Evolutionary conservation across 805 yeast species (phyloP), one percentile per base, ranked within the genome.

Genomic region (Nakazawaea siamensis): DNA sequence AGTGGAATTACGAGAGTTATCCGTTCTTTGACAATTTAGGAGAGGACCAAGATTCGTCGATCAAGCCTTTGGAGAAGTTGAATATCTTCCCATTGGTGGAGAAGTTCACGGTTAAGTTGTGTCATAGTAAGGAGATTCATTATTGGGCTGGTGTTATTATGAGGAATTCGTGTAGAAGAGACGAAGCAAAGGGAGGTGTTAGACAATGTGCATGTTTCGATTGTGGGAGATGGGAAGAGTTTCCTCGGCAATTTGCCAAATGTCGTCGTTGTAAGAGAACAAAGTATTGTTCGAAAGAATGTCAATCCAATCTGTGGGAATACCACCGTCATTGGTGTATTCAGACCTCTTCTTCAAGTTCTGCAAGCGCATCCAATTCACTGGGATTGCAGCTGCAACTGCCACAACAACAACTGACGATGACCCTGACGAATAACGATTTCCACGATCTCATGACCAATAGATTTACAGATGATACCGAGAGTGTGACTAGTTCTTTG

Each of bases 101-200:
- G 55, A 78, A 83, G 54, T 90, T 85, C 53, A 90, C 97, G 0
- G 71, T 74, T 14, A 68, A 68, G 37, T 65, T 70, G 35, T 60
- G 66, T 31, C 73, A 80, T 45, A 75, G 85, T 3, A 73, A 79
- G 28, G 96, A 88, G 46, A 76, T 87, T 66, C 80, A 82, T 46
- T 87, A 88, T 57, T 90, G 98, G 98, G 85, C 97, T 2, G 92
- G 95, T 3, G 95, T 90, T n/a, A 86, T 88, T 26, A 92, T 92
- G 88, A 68, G 97, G 37, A 92, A 92, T 55, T 87, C 95, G 1
- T 90, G 96, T 53, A 72, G 97, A 38, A 78, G 88, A 49, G 92
- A 90, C 54, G 97, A 88, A 51, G 55, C 69, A 28, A 70, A 80
- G 39, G 90, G 90, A 13, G 96, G 97, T 1, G 81, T 90, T 20